Evolutionary conservation across 2,329 filamentous ascomycete genomes (phyloP).

Genomic region (Fusarium phyllophilum): DNA sequence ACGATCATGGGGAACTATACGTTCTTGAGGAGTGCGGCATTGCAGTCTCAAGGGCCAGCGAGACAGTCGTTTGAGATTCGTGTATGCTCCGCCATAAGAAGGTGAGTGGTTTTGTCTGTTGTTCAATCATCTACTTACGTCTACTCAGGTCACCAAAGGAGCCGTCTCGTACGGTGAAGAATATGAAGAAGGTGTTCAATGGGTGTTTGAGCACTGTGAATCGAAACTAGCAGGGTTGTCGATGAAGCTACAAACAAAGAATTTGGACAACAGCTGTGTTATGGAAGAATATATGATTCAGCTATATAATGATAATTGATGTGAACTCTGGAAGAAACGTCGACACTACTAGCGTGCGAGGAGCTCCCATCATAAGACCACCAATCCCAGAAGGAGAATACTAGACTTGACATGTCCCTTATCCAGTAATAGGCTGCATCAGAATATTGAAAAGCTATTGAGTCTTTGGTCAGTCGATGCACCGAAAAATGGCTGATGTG

Average conservation of each 20-base stretch:
- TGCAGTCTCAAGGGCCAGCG: fast-evolving
- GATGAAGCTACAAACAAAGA: fast-evolving
- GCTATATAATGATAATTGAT: too few relatives aligned
- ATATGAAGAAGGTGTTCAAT: neutral
- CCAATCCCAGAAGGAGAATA: neutral
- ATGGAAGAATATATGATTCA: fast-evolving
- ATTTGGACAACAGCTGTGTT: fast-evolving
- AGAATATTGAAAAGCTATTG: neutral
- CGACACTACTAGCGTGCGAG: too few relatives aligned
- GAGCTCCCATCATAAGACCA: fast-evolving
- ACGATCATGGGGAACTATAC: neutral
- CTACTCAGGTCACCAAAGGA: neutral
- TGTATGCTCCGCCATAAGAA: neutral
- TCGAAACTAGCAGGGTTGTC: neutral
- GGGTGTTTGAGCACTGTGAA: neutral
- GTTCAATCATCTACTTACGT: neutral
- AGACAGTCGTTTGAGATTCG: neutral
- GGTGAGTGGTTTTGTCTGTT: neutral
- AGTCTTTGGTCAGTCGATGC: fast-evolving
- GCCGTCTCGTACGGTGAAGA: fast-evolving
- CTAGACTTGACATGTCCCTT: fast-evolving
- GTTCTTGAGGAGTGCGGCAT: neutral
- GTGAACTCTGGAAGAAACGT: too few relatives aligned
- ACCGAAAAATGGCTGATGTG: fast-evolving
- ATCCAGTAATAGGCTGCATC: neutral